Evolutionary conservation across 768 basidiomycete species (phyloP), one percentile per base, ranked within the genome.

Genomic region (Kwoniella bestiolae): DNA sequence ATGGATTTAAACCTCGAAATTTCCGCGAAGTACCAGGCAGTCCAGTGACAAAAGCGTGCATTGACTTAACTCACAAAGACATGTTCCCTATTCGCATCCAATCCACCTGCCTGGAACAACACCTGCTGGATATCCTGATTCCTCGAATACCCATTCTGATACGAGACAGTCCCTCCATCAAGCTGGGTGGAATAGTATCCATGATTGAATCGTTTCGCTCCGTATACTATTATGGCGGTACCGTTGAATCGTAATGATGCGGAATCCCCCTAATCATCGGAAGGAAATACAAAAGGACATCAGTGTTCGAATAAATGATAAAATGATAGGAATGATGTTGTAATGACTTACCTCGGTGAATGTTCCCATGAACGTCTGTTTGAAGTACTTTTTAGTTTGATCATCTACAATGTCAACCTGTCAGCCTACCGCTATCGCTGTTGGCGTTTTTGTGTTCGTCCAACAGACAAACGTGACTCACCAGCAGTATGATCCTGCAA

Each of bases 191-290:
- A 58, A 58, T 68, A 71, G 28, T 38, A 41, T 2, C 73, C 73
- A 52, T 75, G 73, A 60, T 75, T 75, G 5, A 11, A 12, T 21
- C 70, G 31, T 23, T 66, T 70, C 1, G 66, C 60, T 3, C 74
- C 74, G 34, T 64, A 75, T 8, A 72, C 44, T 46, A 60, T 66
- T 11, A 75, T 56, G 12, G 66, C 69, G 1, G 71, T 60, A 9
- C 74, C 74, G 50, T 72, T 72, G 69, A 72, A 75, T 7, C 45
- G 64, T 11, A 75, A 44, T n/a, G 52, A 38, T 29, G 67, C 60
- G 14, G 21, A 60, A 34, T 75, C 71, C 18, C 71, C 74, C 72
- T 73, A 26, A 6, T 9, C 23, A 58, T 4, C 28, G 46, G 49
- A 23, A 32, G 26, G n/a, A 21, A n/a, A 31, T 34, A 16, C 18